A percentile compares a stretch with the other conserved stretches of the same genome.
phyloP scores from a whole-genome alignment of 2,329 filamentous ascomycete genomes.

The Dactylellina haptotyla region DNA sequence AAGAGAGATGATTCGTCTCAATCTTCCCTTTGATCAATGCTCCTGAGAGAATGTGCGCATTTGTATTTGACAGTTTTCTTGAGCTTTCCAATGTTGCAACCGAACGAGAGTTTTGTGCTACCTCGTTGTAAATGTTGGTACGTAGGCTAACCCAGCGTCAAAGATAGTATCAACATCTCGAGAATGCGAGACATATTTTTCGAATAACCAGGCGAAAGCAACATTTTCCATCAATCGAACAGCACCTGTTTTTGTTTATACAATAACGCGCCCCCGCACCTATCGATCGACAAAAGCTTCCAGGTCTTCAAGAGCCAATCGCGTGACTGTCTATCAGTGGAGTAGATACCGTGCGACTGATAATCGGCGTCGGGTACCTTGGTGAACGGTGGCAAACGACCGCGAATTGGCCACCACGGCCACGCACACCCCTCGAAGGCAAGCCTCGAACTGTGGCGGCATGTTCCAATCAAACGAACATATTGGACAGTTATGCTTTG shows the following conservation, averaged over 20 bases:
- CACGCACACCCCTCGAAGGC: constrained; percentile 2
- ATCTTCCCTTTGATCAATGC: neutral
- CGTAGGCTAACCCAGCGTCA: no score
- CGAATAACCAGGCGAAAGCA: no score
- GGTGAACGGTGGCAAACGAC: constrained; percentile 9
- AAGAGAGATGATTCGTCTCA: neutral
- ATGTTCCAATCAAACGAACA: neutral
- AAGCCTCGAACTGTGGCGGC: neutral
- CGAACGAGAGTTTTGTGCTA: no score
- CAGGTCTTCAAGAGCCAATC: neutral
- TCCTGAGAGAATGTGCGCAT: no score
- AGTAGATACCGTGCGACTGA: no score
- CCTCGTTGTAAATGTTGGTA: no score
- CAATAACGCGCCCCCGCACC: neutral
- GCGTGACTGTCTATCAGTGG: constrained; percentile 9
- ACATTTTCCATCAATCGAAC: neutral
- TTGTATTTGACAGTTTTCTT: no score
- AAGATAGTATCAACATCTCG: neutral
- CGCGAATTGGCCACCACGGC: constrained; percentile 22
- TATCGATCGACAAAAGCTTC: neutral
- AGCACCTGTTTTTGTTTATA: no score
- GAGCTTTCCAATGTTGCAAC: no score
- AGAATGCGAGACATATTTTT: neutral
- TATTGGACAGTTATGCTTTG: no score
- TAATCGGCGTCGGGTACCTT: no score